These are phyloP conservation scores for Cladosporium halotolerans DNA, from an alignment of 2,329 filamentous ascomycete species.

Conservation along the genomic window DNA sequence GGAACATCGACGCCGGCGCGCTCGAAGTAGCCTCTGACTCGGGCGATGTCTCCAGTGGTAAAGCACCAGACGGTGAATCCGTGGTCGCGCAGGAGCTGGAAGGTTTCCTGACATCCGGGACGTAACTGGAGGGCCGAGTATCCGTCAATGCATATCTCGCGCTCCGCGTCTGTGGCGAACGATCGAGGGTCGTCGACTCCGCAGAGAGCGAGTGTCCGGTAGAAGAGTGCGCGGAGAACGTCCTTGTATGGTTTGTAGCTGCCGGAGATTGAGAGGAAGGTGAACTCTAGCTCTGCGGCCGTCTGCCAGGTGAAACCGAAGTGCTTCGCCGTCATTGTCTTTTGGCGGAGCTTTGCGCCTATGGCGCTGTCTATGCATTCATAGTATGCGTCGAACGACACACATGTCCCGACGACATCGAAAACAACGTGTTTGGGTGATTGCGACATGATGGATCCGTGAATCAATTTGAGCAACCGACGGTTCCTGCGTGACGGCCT, in stretches of 20 bases:
- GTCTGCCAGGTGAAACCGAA: constrained; percentile 46
- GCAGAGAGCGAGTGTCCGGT: constrained; percentile 41
- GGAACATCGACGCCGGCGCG: constrained; percentile 46
- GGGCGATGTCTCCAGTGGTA: constrained; percentile 45
- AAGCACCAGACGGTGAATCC: constrained; percentile 51
- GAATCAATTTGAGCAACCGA: background rate
- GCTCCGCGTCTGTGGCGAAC: constrained; percentile 40
- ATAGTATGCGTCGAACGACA: constrained; percentile 42
- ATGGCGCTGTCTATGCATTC: constrained; percentile 37
- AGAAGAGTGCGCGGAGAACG: constrained; percentile 43
- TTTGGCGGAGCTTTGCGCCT: constrained; percentile 35
- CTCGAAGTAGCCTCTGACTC: constrained; percentile 50
- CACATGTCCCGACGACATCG: constrained; percentile 47
- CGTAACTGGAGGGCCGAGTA: constrained; percentile 33
- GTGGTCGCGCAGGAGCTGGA: constrained; percentile 37
- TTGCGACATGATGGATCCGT: background rate
- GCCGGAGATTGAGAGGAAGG: constrained; percentile 41
- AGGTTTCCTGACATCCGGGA: constrained; percentile 37
- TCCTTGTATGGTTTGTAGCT: constrained; percentile 40
- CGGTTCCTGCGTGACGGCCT: background rate
- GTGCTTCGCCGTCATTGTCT: constrained; percentile 37
- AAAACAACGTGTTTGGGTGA: constrained; percentile 26
- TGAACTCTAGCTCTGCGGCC: constrained; percentile 45
- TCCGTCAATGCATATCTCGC: constrained; percentile 33
- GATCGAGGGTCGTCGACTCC: constrained; percentile 39